These are phyloP conservation scores for Lentinula sp. DNA, from an alignment of 768 basidiomycete species.

Conservation along the genomic window DNA sequence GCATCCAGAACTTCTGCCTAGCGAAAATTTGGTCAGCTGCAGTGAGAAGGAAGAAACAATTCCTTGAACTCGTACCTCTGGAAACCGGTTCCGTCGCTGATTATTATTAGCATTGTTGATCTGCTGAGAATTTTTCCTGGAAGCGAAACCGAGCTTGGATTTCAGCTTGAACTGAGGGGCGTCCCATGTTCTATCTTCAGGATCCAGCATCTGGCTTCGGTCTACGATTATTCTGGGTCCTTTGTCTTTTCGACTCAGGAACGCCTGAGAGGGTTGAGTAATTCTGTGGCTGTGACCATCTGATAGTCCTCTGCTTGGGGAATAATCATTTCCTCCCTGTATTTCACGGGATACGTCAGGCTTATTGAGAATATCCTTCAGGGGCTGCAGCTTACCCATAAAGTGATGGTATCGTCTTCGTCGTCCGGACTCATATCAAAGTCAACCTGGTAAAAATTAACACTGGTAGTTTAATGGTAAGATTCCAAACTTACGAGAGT, in stretches of 20 bases:
- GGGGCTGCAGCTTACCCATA: background rate
- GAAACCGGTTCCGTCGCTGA: background rate
- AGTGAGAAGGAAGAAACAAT: background rate
- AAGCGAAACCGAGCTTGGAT: background rate
- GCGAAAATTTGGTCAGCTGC: background rate
- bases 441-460: background rate
- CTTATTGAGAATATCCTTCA: background rate
- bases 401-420: background rate
- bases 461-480: background rate
- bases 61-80: background rate
- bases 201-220: conserved; percentile 23
- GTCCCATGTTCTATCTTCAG: conserved; percentile 34
- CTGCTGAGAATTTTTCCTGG: background rate
- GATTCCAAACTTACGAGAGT: background rate
- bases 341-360: background rate
- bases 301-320: background rate
- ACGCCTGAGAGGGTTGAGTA: background rate
- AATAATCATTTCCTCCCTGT: background rate
- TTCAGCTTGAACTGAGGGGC: background rate
- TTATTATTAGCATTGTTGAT: background rate
- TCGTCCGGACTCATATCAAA: background rate
- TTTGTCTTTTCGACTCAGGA: background rate
- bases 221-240: background rate
- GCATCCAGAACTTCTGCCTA: background rate
- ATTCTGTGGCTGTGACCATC: background rate